Conservation (phyloP, 2,329 filamentous ascomycete genomes). For the Didymellaceae sp. region DNA sequence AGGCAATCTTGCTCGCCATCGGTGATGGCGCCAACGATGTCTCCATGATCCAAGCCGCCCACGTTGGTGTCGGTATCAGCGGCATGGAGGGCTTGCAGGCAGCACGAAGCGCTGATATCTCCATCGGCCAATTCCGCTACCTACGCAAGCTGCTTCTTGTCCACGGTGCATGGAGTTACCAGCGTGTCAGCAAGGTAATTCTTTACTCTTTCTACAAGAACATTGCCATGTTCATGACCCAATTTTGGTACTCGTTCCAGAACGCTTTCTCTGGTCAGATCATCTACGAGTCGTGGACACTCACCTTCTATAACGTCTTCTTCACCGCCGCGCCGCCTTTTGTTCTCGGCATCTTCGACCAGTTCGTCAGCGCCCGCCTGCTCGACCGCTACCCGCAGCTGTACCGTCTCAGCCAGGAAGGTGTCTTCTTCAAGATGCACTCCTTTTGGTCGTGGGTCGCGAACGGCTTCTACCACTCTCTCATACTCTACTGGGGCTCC, state of each 20-base stretch:
- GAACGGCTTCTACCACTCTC: conserved; percentile 94
- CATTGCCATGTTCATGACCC: conserved; percentile 97
- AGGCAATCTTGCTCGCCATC: conserved; percentile 91
- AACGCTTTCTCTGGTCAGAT: conserved; percentile 97
- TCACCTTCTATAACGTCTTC: conserved; percentile 99
- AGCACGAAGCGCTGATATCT: conserved; percentile 91
- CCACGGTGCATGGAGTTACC: conserved; percentile 97
- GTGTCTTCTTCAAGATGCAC: conserved; percentile 90
- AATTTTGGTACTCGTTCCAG: conserved; percentile 98
- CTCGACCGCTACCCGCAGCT: conserved; percentile 96
- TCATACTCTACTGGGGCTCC: conserved; percentile 87
- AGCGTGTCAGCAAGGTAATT: conserved; percentile 95
- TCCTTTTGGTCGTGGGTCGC: conserved; percentile 92
- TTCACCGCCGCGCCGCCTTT: conserved; percentile 95
- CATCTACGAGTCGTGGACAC: conserved; percentile 98
- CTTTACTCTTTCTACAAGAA: conserved; percentile 99
- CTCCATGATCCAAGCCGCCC: conserved; percentile 99
- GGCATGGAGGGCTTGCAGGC: conserved; percentile 97
- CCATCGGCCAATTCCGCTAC: conserved; percentile 94
- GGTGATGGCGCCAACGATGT: conserved; percentile 98
- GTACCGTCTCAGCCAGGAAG: conserved; percentile 90
- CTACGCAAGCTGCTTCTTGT: conserved; percentile 92
- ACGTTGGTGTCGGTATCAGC: conserved; percentile 97
- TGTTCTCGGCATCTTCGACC: conserved; percentile 94
- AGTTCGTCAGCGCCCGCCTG: conserved; percentile 92